Percentiles rank a stretch among this genome's conserved stretches.
phyloP scores from a whole-genome alignment of 73 alveolate species.

The Tetrahymena thermophila region DNA sequence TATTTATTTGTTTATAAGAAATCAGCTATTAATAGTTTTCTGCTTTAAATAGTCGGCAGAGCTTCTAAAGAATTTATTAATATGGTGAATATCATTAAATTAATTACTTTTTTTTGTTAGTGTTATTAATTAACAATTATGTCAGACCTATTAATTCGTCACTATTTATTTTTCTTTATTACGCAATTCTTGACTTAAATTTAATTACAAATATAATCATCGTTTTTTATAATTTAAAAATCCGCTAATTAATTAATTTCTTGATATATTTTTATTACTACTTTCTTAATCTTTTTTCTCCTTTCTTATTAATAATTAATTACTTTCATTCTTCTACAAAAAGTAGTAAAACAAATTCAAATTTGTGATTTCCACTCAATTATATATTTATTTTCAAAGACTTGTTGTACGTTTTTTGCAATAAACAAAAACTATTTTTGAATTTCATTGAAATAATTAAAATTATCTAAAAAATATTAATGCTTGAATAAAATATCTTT shows the following conservation, averaged over 20 bases:
- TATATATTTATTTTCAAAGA: background rate
- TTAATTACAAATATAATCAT: background rate
- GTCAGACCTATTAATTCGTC: background rate
- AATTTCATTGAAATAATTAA: background rate
- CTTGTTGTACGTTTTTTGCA: background rate
- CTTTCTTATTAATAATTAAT: no score
- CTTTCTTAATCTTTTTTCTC: no score
- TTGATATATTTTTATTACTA: no score
- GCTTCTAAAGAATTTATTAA: background rate
- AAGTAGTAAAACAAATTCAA: background rate
- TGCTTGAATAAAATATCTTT: background rate
- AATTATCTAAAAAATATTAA: no score
- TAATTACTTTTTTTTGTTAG: background rate
- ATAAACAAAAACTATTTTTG: no score
- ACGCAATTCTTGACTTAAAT: background rate
- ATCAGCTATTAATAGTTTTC: background rate
- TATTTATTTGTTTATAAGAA: background rate
- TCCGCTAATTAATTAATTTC: background rate
- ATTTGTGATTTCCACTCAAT: background rate
- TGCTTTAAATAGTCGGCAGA: background rate
- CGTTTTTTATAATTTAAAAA: background rate
- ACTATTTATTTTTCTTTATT: no score
- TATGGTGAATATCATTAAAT: no score
- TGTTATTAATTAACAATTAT: background rate
- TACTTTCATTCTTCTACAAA: background rate